Evolutionary conservation across 1,284 basidiomycete species (phyloP).

Genomic region (Tranzscheliella williamsii): DNA sequence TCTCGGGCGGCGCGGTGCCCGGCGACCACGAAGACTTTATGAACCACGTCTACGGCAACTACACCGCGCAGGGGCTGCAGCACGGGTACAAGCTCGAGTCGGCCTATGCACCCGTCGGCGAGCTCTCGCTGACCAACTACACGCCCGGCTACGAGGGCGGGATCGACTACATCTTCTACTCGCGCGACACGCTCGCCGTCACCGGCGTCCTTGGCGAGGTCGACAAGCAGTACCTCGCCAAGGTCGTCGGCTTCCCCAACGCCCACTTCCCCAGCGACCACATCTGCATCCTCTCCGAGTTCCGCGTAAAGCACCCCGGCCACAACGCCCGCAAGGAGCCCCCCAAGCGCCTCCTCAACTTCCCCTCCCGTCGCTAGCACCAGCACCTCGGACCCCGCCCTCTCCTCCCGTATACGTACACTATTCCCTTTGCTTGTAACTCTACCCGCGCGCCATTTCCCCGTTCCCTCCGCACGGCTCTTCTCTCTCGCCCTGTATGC

Average conservation of each 20-base stretch:
- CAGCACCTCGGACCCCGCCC: too few relatives aligned
- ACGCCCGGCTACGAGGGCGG: constrained; percentile 70
- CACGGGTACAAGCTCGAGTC: constrained; percentile 82
- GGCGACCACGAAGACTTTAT: constrained; percentile 89
- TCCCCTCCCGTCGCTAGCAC: too few relatives aligned
- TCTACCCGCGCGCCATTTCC: too few relatives aligned
- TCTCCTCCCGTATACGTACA: neutral
- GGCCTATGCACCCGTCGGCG: constrained; percentile 68
- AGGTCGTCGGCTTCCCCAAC: constrained; percentile 95
- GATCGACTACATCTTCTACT: constrained; percentile 95
- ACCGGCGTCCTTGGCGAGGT: constrained; percentile 86
- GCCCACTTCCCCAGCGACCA: constrained; percentile 76
- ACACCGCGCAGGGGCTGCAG: constrained; percentile 83
- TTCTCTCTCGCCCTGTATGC: too few relatives aligned
- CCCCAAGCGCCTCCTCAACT: too few relatives aligned
- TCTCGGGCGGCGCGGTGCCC: constrained; percentile 70
- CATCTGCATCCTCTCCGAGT: constrained; percentile 59
- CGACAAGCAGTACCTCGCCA: constrained; percentile 81
- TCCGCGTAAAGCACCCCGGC: constrained; percentile 46
- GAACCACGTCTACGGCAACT: constrained; percentile 85
- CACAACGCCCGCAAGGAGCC: too few relatives aligned
- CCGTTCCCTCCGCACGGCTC: too few relatives aligned
- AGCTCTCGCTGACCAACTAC: constrained; percentile 82
- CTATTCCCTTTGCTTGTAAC: too few relatives aligned
- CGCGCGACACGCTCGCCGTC: constrained; percentile 75